Percentiles rank a stretch among this genome's conserved stretches.
Evolutionary conservation across 2,329 filamentous ascomycete genomes (phyloP).

Genomic region (Metarhizium guizhouense): DNA sequence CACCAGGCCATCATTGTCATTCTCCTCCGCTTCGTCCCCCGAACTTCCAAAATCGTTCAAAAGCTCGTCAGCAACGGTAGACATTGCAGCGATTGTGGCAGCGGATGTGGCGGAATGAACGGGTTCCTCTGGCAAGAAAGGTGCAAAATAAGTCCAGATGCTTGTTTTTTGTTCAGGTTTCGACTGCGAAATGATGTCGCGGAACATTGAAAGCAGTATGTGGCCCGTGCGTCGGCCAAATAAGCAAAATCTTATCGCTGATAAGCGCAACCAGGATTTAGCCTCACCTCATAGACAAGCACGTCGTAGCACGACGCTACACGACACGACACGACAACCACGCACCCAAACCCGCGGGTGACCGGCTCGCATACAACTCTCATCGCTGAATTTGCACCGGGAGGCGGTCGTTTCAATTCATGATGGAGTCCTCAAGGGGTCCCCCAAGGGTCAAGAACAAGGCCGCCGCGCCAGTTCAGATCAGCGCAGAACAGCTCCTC

Average conservation of each 20-base stretch:
- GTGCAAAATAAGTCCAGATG: conserved; percentile 8
- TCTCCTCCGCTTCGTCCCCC: conserved; percentile 64
- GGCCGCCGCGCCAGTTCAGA: conserved; percentile 81
- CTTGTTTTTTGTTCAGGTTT: conserved; percentile 12
- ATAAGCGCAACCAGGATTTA: not conserved
- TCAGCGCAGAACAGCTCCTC: conserved; percentile 93
- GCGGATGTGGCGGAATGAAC: not conserved
- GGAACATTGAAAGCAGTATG: not conserved
- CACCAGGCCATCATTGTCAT: conserved; percentile 41
- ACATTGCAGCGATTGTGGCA: conserved; percentile 48
- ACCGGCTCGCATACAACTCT: not conserved
- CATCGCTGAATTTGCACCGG: not conserved
- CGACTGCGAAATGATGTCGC: conserved; percentile 17
- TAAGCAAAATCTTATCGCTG: conserved; percentile 4
- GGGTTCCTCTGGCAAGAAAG: not conserved
- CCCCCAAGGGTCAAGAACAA: conserved; percentile 98
- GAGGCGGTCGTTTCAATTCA: conserved; percentile 16
- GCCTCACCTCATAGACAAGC: not conserved
- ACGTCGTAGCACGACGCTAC: not conserved
- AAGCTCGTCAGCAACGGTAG: conserved; percentile 85
- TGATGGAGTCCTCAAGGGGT: conserved; percentile 83
- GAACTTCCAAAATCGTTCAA: conserved; percentile 62
- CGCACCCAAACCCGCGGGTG: not conserved
- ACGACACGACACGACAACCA: not conserved
- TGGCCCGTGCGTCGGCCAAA: conserved; percentile 9